Percentiles rank a stretch among this genome's conserved stretches.
phyloP scores from a whole-genome alignment of 345 rosid genomes.

The Salix arbutifolia region DNA sequence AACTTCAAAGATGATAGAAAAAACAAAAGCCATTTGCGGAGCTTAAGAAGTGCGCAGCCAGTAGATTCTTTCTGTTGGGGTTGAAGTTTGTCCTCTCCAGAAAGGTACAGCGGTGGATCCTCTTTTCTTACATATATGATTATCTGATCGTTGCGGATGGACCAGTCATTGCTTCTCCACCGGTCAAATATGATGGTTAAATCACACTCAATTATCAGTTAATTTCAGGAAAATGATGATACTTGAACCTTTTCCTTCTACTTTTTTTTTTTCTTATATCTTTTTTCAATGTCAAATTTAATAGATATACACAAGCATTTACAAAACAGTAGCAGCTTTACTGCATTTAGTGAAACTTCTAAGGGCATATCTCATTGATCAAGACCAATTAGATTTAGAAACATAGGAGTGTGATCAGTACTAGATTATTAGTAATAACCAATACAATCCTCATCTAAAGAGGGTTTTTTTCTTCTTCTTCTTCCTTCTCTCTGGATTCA shows the following conservation, averaged over 20 bases:
- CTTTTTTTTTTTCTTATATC: too few relatives aligned
- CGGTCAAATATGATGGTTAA: not conserved
- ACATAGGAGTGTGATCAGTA: conserved; percentile 12
- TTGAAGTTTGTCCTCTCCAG: too few relatives aligned
- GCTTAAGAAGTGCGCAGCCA: not conserved
- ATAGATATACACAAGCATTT: conserved; percentile 22
- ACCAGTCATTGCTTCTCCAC: not conserved
- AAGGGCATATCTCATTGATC: conserved; percentile 9
- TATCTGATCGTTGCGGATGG: not conserved
- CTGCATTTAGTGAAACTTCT: conserved; percentile 15
- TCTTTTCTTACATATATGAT: too few relatives aligned
- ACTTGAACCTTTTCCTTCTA: not conserved
- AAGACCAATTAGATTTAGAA: conserved; percentile 18
- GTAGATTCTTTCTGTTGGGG: not conserved
- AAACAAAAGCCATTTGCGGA: too few relatives aligned
- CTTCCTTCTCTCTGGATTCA: conserved; percentile 13
- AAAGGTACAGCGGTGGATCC: too few relatives aligned
- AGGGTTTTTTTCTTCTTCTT: not conserved
- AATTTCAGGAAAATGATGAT: not conserved
- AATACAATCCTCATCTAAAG: not conserved
- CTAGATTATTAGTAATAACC: conserved; percentile 19
- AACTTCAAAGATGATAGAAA: too few relatives aligned
- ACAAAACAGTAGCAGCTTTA: conserved; percentile 19
- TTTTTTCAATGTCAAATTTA: conserved; percentile 8
- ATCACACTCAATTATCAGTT: not conserved